Conservation (phyloP, 305 asterid genomes). For the Fraxinus xanthoxyloides region DNA sequence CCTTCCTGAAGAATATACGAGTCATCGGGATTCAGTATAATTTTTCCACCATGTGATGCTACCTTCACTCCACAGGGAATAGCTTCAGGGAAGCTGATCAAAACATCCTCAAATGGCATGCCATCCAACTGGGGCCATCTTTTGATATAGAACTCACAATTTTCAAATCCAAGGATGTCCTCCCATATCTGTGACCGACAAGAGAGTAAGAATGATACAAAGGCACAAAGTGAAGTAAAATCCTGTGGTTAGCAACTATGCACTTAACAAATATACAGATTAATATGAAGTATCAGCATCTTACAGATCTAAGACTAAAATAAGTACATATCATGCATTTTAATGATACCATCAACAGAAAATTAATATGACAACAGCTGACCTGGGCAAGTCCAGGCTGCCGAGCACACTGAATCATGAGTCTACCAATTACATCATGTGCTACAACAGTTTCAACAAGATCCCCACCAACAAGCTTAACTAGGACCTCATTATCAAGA, state of each 20-base stretch:
- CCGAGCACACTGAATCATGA: constrained; percentile 96
- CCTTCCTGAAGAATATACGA: constrained; percentile 81
- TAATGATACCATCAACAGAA: neutral
- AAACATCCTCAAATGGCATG: constrained; percentile 81
- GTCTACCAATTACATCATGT: constrained; percentile 89
- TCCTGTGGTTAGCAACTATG: neutral
- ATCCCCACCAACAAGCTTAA: constrained; percentile 88
- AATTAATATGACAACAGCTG: constrained; percentile 23
- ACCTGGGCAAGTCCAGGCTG: constrained; percentile 99
- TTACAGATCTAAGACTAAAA: neutral
- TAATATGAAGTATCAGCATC: neutral
- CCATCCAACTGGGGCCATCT: constrained; percentile 85
- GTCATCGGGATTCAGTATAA: constrained; percentile 71
- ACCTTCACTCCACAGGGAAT: constrained; percentile 92
- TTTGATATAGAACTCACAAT: constrained; percentile 88
- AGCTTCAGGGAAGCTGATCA: constrained; percentile 87
- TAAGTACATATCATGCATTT: constrained; percentile 12
- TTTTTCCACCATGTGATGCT: constrained; percentile 80
- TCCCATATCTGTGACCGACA: constrained; percentile 72
- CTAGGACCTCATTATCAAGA: constrained; percentile 91
- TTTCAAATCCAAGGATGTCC: constrained; percentile 94
- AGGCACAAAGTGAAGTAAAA: constrained; percentile 17
- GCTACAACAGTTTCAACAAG: constrained; percentile 97
- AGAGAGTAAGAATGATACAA: constrained; percentile 14
- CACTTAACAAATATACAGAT: neutral